Evolutionary conservation across 208 protist species (phyloP).

Genomic region (Leptomonas seymouri): DNA sequence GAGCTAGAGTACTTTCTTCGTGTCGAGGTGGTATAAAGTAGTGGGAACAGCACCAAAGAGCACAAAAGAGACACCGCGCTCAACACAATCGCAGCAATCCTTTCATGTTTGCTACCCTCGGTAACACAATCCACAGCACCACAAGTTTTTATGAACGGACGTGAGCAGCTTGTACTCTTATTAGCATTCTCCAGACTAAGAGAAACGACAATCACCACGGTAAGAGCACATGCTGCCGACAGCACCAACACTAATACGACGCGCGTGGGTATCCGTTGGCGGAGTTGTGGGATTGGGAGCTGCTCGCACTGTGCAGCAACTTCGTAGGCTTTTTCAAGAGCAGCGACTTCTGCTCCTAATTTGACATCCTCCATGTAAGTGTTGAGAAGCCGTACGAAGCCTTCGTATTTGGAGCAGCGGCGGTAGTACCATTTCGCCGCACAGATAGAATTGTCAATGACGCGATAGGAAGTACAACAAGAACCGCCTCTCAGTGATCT

Average conservation of each 20-base stretch:
- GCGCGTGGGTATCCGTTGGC: conserved; percentile 15
- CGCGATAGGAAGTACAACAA: not conserved
- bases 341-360: not conserved
- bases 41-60: conserved; percentile 26
- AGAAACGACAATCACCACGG: conserved; percentile 23
- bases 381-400: conserved; percentile 32
- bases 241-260: conserved; percentile 24
- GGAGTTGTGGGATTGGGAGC: conserved; percentile 22
- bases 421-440: conserved; percentile 36
- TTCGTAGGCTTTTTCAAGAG: conserved; percentile 17
- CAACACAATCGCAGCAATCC: conserved; percentile 28
- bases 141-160: not conserved
- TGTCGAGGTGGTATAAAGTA: conserved; percentile 19
- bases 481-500: conserved; percentile 2
- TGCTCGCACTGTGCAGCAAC: conserved; percentile 19
- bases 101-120: conserved; percentile 6
- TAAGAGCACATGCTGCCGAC: conserved; percentile 13
- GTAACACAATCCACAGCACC: too few species aligned
- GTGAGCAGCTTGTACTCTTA: not conserved
- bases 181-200: not conserved
- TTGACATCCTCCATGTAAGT: conserved; percentile 28
- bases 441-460: conserved; percentile 25
- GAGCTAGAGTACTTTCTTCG: not conserved
- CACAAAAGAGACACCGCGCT: conserved; percentile 18
- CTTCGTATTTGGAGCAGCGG: conserved; percentile 18